Evolutionary conservation across 1,284 basidiomycete genomes (phyloP), one percentile per base, ranked within the genome.

Genomic region (Cutaneotrichosporon sp.): DNA sequence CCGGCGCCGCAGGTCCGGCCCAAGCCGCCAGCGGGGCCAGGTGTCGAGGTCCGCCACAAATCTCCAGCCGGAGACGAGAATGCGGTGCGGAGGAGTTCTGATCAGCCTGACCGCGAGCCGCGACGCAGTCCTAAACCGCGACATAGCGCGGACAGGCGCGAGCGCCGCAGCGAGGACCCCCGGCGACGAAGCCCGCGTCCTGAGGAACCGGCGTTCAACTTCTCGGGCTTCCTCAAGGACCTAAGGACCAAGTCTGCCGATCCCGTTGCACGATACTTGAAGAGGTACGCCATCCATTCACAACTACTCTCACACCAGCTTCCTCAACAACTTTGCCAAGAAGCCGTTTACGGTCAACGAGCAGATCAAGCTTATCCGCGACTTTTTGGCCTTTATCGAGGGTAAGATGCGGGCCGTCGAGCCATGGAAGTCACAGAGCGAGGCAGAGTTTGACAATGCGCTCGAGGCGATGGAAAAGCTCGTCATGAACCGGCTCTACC

Each of bases 381-480:
- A 97, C 71, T 97, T 97, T 72, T 82, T 97, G 34, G 85, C 84
- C 90, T 97, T 97, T 75, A 97, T 97, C 70, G 83, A 88, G 0
- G 83, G 81, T 38, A 90, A 90, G 73, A 97, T 97, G 94, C 83
- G 86, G n/a, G 86, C 88, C 67, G 85, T 86, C 52, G 92, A 96
- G 49, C 81, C 81, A 6, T 96, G 92, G 93, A 87, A 86, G 72
- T 87, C 86, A 65, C 86, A 85, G 5, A 84, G 86, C 5, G 88
- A 91, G 30, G 82, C 82, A 5, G 95, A 99, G 77, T 97, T 99
- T 72, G 97, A 98, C 65, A 95, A 97, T 72, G 93, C 95, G 0
- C 87, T 93, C 82, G 96, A 99, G 81, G 95, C 94, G 59, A 98
- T 99, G 92, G 96, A 99, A 84, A 99, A 99, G 81, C 86, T 99